Evolutionary conservation across 495 filamentous ascomycete genomes (phyloP), one percentile per base, ranked within the genome.

Genomic region (Aspergillus baeticus): DNA sequence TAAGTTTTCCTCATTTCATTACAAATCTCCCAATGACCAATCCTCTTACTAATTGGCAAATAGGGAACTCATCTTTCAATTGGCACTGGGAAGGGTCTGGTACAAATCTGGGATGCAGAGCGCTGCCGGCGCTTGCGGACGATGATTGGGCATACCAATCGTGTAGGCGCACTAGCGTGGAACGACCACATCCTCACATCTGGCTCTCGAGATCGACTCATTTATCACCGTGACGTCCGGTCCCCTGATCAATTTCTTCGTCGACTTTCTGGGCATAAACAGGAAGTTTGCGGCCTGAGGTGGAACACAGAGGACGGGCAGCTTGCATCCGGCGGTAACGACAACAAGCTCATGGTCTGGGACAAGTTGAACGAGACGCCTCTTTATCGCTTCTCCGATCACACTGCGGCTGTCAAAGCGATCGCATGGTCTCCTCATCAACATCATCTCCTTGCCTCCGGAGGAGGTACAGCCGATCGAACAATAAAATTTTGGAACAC

Each of bases 351-450:
- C 43, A 89, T 98, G 81, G 92, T 98, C 14, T 98, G 94, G 94
- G 95, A 98, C 69, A 93, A 93, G 65, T 75, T 96, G 49, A 87
- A 82, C 33, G 87, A 92, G 54, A 87, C 90, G 6, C 94, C 94
- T 4, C 77, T 93, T 6, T 96, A 87, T 77, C 93, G 93, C 54
- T 98, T 96, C 64, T 87, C 85, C 15, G 91, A 96, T 47, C 94
- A 98, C 67, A 92, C 84, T 20, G 94, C 94, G 5, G 94, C 94
- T 7, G 94, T 98, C 45, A 98, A 98, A 69, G 94, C 94, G 10
- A 96, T 98, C 59, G 88, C 94, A n/a, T 98, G 94, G 94, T 96
- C 90, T 22, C 94, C 94, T 17, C 94, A 98, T 70, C 94, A 98
- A 60, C 87, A 88, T 39, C 88, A 92, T 43, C 84, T 97, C 1